These are phyloP conservation scores for Chlorella sp. DNA, from an alignment of 139 green algal species.

Conservation along the genomic window DNA sequence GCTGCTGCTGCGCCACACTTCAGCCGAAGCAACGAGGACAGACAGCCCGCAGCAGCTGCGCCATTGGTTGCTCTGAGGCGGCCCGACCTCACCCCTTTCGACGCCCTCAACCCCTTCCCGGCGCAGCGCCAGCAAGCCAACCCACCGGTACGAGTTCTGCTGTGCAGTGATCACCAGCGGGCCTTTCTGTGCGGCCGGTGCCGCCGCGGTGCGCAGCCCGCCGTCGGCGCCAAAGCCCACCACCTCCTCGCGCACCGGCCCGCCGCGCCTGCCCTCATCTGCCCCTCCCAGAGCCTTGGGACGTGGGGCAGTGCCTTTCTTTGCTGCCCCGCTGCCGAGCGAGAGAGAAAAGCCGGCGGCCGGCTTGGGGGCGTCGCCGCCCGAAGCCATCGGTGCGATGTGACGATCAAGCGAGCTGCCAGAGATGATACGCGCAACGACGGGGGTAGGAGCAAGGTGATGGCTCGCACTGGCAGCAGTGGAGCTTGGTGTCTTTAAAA, in stretches of 20 bases:
- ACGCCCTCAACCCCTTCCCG: no score
- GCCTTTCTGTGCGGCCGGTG: background rate
- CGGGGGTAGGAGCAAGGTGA: no score
- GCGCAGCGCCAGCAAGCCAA: no score
- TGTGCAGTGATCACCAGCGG: slow-evolving; percentile 43
- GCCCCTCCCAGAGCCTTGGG: background rate
- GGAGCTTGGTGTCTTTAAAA: no score
- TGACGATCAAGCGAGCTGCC: background rate
- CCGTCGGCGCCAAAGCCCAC: slow-evolving; percentile 38
- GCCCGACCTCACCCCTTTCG: no score
- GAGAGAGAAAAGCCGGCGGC: slow-evolving; percentile 22
- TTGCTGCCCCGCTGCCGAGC: background rate
- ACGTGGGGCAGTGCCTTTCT: background rate
- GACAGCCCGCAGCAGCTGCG: no score
- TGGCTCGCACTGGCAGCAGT: no score
- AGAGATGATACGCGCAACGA: background rate
- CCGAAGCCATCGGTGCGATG: background rate
- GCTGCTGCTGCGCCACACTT: no score
- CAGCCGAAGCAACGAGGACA: no score
- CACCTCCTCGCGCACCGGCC: slow-evolving; percentile 34
- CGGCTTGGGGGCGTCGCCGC: background rate
- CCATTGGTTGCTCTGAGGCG: no score
- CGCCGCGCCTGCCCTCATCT: background rate
- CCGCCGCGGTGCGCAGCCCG: slow-evolving; percentile 37
- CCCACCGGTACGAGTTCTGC: slow-evolving; percentile 53